A percentile compares a stretch with the other conserved stretches of the same genome.
These are phyloP conservation scores for Botrytis deweyae DNA, from an alignment of 2,329 filamentous ascomycete genomes.

Conservation along the genomic window DNA sequence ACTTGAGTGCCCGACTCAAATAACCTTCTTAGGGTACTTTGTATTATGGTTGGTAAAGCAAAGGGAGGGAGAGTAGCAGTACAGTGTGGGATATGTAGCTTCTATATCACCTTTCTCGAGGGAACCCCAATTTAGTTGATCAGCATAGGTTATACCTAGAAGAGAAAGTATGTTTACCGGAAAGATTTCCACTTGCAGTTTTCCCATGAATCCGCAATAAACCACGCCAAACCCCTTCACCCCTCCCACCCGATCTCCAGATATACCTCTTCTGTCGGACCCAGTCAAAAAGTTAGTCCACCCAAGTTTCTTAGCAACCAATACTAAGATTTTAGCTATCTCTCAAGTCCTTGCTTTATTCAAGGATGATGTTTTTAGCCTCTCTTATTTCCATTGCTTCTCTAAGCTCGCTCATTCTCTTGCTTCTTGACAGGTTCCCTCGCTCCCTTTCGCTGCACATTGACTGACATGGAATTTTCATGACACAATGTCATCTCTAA, in stretches of 20 bases:
- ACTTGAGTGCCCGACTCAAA: slow-evolving; percentile 3
- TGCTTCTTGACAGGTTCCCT: neutral
- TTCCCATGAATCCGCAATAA: neutral
- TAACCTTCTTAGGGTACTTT: neutral
- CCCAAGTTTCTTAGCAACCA: neutral
- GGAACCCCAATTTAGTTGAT: slow-evolving; percentile 4
- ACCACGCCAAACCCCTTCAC: neutral
- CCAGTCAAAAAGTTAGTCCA: neutral
- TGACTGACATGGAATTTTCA: neutral
- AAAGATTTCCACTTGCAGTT: neutral
- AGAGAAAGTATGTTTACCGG: neutral
- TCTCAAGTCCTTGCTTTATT: neutral
- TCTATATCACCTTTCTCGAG: neutral
- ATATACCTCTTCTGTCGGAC: neutral
- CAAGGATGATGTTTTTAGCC: neutral
- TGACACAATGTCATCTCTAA: slow-evolving; percentile 14
- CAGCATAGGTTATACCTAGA: slow-evolving; percentile 7
- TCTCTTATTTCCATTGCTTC: neutral
- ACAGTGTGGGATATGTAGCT: neutral
- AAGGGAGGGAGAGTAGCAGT: neutral
- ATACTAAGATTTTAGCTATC: neutral
- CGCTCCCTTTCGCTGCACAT: neutral
- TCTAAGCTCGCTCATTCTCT: neutral
- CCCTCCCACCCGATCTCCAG: slow-evolving; percentile 6
- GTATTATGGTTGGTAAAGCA: neutral